phyloP scores from a whole-genome alignment of 345 rosid genomes.

The Moringa oleifera region DNA sequence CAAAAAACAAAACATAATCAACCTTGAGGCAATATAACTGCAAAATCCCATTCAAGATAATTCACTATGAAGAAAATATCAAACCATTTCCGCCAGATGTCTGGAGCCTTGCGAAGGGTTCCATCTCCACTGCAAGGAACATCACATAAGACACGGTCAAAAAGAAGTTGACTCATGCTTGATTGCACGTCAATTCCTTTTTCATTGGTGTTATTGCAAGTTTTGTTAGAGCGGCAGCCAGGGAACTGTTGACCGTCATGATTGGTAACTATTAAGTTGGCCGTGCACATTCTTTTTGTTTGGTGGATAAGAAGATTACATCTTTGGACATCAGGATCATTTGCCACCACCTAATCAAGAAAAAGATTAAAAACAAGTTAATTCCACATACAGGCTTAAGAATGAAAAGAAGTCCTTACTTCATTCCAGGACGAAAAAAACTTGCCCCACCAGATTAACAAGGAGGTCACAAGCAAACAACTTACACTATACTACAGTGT shows the following conservation, averaged over 20 bases:
- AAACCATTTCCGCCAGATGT: conserved; percentile 94
- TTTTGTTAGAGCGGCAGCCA: conserved; percentile 52
- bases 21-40: conserved; percentile 6
- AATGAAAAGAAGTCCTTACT: conserved; percentile 3
- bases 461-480: conserved; percentile 3
- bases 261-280: conserved; percentile 88
- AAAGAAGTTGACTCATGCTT: conserved; percentile 48
- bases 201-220: conserved; percentile 25
- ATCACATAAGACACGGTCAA: conserved; percentile 92
- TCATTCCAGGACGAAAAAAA: conserved; percentile 2
- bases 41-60: not conserved
- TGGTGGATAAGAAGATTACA: conserved; percentile 97
- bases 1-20: conserved; percentile 11
- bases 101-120: conserved; percentile 96
- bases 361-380: not conserved
- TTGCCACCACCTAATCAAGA: conserved; percentile 63
- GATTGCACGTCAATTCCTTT: conserved; percentile 28
- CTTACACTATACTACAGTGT: not conserved
- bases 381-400: not conserved
- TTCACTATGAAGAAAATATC: conserved; percentile 2
- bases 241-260: conserved; percentile 98
- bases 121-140: conserved; percentile 99
- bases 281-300: conserved; percentile 96
- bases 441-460: not conserved
- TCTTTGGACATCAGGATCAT: conserved; percentile 95